These are phyloP conservation scores for Globisporangium spinosum DNA, from an alignment of 352 stramenopile genomes.

Conservation along the genomic window DNA sequence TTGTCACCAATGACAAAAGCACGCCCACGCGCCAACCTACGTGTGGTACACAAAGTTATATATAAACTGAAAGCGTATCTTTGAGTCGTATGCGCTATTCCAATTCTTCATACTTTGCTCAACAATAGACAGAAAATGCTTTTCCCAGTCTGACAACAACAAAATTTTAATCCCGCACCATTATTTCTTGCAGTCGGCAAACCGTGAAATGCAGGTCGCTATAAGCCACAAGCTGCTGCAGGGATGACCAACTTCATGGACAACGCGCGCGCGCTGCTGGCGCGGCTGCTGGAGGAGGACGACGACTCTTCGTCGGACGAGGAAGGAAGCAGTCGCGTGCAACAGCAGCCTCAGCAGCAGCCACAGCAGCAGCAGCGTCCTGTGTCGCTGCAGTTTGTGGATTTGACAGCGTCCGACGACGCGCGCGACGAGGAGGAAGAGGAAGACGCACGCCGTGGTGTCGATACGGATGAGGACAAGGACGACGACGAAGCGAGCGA, in stretches of 20 bases:
- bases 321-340: constrained; percentile 4
- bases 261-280: constrained; percentile 6
- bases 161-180: background rate
- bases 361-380: background rate
- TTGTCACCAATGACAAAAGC: constrained; percentile 7
- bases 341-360: background rate
- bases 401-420: constrained; percentile 12
- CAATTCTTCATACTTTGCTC: background rate
- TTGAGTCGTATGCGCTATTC: background rate
- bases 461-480: constrained; percentile 7
- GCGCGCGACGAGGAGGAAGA: constrained; percentile 6
- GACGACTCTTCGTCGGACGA: constrained; percentile 23
- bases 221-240: background rate
- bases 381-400: constrained; percentile 3
- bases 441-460: background rate
- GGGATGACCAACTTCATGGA: constrained; percentile 11
- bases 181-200: background rate
- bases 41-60: background rate
- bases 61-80: background rate
- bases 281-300: constrained; percentile 18
- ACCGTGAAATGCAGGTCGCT: background rate
- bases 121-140: background rate
- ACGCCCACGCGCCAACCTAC: background rate
- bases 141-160: background rate
- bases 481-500: constrained; percentile 3